Conservation (phyloP, 1,139 yeast species). For the Eremothecium cymbalariae region DNA sequence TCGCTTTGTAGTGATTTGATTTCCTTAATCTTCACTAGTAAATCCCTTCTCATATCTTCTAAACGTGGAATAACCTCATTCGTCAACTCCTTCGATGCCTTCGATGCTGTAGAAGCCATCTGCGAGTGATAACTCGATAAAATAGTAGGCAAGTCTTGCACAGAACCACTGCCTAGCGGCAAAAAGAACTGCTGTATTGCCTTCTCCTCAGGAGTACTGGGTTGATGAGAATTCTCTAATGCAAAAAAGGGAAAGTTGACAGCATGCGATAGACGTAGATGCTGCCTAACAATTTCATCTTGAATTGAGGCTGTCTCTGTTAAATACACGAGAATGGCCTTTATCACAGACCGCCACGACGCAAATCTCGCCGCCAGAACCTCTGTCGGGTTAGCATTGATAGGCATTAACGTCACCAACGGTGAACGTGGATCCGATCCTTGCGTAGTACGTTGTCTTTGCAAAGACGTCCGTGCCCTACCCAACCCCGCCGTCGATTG, state of each 20-base stretch:
- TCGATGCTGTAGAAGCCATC: slow-evolving; percentile 57
- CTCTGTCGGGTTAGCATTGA: slow-evolving; percentile 71
- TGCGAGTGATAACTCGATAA: slow-evolving; percentile 67
- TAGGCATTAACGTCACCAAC: slow-evolving; percentile 40
- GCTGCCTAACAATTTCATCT: slow-evolving; percentile 81
- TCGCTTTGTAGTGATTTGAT: slow-evolving; percentile 75
- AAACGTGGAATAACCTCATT: slow-evolving; percentile 68
- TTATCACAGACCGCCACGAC: slow-evolving; percentile 78
- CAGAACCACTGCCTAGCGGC: slow-evolving; percentile 72
- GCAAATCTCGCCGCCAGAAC: slow-evolving; percentile 73
- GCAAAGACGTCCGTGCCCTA: slow-evolving; percentile 13
- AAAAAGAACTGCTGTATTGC: slow-evolving; percentile 34
- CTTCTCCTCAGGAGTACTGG: slow-evolving; percentile 22
- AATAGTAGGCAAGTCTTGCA: slow-evolving; percentile 74
- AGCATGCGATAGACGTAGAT: slow-evolving; percentile 72
- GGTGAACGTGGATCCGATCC: slow-evolving; percentile 38
- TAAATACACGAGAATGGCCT: slow-evolving; percentile 65
- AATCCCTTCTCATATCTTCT: slow-evolving; percentile 76
- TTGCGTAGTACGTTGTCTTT: slow-evolving; percentile 12
- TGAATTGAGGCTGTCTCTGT: slow-evolving; percentile 76
- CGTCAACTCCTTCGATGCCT: slow-evolving; percentile 64
- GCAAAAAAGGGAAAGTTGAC: slow-evolving; percentile 48
- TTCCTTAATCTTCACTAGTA: slow-evolving; percentile 77
- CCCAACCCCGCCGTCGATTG: slow-evolving; percentile 11
- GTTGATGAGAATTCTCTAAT: slow-evolving; percentile 22